phyloP scores from a whole-genome alignment of 139 green algal species.

The Coelastrella sp. region DNA sequence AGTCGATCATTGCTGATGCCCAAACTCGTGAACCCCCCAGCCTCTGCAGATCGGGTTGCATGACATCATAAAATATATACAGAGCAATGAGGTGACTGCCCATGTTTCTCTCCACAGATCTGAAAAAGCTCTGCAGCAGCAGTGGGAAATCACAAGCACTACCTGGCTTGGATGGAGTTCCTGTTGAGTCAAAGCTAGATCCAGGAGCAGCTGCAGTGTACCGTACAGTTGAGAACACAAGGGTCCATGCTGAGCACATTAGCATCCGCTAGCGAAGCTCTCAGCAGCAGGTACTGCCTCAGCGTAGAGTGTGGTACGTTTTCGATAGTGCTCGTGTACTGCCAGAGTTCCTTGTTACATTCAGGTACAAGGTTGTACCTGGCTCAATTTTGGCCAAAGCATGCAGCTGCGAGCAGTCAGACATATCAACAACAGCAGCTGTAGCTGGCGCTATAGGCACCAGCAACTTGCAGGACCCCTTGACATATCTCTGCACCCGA shows the following conservation, averaged over 20 bases:
- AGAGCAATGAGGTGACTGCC: too few relatives aligned
- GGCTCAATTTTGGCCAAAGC: not conserved
- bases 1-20: not conserved
- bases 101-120: not conserved
- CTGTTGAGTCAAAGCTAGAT: not conserved
- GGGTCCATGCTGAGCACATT: not conserved
- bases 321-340: slow-evolving; percentile 72
- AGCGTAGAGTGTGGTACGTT: slow-evolving; percentile 58
- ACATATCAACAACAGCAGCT: not conserved
- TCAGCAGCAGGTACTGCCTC: not conserved
- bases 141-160: slow-evolving; percentile 5
- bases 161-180: not conserved
- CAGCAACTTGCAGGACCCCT: not conserved
- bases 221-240: not conserved
- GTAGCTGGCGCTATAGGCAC: slow-evolving; percentile 14
- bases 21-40: too few relatives aligned
- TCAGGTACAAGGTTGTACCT: slow-evolving; percentile 55
- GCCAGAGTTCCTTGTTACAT: slow-evolving; percentile 84
- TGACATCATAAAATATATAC: too few relatives aligned
- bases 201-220: slow-evolving; percentile 6
- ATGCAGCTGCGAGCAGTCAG: not conserved
- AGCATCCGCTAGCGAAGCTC: not conserved
- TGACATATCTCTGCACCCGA: slow-evolving; percentile 39
- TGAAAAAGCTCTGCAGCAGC: not conserved
- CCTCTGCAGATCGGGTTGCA: too few relatives aligned